Conservation (phyloP, 352 stramenopile species). For the Phytophthora brassicae region DNA sequence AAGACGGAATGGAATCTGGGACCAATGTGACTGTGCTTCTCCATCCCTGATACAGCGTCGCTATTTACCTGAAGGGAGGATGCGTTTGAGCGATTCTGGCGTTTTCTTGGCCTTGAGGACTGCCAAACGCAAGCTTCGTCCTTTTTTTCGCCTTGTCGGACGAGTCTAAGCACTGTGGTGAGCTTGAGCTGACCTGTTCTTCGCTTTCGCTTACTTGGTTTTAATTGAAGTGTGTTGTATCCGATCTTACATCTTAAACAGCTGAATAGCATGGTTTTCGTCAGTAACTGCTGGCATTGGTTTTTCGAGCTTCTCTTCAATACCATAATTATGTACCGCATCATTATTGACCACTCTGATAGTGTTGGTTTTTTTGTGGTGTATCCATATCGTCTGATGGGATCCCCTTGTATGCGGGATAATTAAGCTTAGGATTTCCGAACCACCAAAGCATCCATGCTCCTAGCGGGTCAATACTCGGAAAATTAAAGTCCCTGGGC, state of each 20-base stretch:
- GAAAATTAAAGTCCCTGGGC: not conserved
- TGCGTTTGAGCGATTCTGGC: too few species aligned
- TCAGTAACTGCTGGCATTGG: not conserved
- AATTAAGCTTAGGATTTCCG: not conserved
- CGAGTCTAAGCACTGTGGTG: too few species aligned
- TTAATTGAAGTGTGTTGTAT: not conserved
- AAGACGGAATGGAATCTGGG: too few species aligned
- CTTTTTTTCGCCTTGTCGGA: too few species aligned
- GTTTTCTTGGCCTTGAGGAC: too few species aligned
- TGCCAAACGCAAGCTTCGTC: too few species aligned
- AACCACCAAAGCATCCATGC: slow-evolving; percentile 3
- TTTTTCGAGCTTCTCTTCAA: slow-evolving; percentile 1
- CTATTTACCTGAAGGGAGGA: too few species aligned
- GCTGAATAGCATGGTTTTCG: not conserved
- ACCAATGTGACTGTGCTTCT: too few species aligned
- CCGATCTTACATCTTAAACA: not conserved
- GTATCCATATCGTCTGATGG: not conserved
- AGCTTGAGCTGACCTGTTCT: not conserved
- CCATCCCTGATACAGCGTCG: too few species aligned
- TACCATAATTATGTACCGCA: slow-evolving; percentile 5
- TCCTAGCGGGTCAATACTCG: not conserved
- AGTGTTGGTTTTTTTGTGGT: not conserved
- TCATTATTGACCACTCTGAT: slow-evolving; percentile 16
- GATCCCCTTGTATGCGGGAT: not conserved
- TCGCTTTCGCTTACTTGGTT: not conserved